Conservation (phyloP, 768 basidiomycete species). For the Mycena vitilis region DNA sequence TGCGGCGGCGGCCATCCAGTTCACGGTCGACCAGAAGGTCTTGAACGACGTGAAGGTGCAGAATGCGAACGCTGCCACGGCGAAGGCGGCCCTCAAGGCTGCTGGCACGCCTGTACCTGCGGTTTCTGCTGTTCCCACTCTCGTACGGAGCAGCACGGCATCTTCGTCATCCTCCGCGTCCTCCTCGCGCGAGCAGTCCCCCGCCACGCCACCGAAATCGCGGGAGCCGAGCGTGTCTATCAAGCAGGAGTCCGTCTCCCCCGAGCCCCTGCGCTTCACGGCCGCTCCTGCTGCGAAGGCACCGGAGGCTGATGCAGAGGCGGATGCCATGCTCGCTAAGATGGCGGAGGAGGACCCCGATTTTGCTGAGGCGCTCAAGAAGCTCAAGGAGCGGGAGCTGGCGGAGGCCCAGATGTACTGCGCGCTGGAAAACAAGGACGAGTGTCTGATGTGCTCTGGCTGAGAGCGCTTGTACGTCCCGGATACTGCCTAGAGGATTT, state of each 20-base stretch:
- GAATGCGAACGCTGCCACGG: conserved; percentile 45
- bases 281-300: conserved; percentile 42
- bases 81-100: conserved; percentile 35
- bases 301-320: conserved; percentile 54
- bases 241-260: conserved; percentile 45
- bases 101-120: conserved; percentile 40
- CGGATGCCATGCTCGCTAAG: conserved; percentile 62
- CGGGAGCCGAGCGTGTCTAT: conserved; percentile 32
- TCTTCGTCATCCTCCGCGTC: conserved; percentile 40
- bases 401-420: conserved; percentile 88
- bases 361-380: conserved; percentile 80
- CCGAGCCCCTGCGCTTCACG: conserved; percentile 28
- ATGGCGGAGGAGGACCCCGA: conserved; percentile 76
- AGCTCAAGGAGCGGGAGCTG: conserved; percentile 77
- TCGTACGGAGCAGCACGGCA: conserved; percentile 47
- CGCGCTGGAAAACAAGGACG: conserved; percentile 94
- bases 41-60: conserved; percentile 74
- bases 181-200: conserved; percentile 29
- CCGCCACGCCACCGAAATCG: conserved; percentile 29
- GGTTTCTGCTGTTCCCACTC: conserved; percentile 33
- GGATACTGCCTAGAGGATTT: conserved; percentile 16
- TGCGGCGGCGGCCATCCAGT: conserved; percentile 84
- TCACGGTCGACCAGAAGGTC: conserved; percentile 74
- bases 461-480: conserved; percentile 39
- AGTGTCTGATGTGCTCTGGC: conserved; percentile 92